These are phyloP conservation scores for Termitomyces sp. DNA, from an alignment of 768 basidiomycete species.

Conservation along the genomic window DNA sequence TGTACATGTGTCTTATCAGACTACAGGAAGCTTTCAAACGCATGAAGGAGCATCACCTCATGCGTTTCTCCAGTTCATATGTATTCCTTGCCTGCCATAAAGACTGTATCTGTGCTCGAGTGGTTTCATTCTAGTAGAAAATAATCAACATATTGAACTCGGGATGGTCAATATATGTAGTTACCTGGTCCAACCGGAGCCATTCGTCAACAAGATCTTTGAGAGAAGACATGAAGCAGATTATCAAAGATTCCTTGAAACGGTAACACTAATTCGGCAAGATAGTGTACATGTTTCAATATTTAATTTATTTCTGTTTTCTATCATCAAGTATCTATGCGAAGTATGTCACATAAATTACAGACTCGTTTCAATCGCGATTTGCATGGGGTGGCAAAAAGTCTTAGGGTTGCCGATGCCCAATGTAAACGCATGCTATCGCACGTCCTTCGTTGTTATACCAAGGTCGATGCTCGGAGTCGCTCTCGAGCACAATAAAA, in stretches of 20 bases:
- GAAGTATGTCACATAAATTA: constrained; percentile 9
- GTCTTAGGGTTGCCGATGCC: background rate
- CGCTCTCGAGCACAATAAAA: background rate
- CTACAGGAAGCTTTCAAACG: background rate
- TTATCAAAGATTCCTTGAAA: background rate
- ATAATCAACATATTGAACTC: background rate
- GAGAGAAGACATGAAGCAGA: constrained; percentile 19
- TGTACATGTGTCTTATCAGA: background rate
- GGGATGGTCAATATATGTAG: background rate
- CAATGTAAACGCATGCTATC: background rate
- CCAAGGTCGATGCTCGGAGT: background rate
- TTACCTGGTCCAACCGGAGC: constrained; percentile 31
- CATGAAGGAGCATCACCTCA: constrained; percentile 35
- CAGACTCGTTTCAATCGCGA: background rate
- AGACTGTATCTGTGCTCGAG: constrained; percentile 40
- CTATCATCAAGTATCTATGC: constrained; percentile 10
- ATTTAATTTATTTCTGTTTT: background rate
- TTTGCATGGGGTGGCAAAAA: background rate
- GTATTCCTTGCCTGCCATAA: constrained; percentile 37
- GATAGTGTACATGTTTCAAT: background rate
- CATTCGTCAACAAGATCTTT: constrained; percentile 34
- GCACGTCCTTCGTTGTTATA: background rate
- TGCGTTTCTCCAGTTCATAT: constrained; percentile 47
- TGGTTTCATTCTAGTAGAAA: constrained; percentile 39
- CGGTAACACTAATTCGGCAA: background rate